Conservation (phyloP, 2,329 filamentous ascomycete genomes). For the Raffaelea arxii region DNA sequence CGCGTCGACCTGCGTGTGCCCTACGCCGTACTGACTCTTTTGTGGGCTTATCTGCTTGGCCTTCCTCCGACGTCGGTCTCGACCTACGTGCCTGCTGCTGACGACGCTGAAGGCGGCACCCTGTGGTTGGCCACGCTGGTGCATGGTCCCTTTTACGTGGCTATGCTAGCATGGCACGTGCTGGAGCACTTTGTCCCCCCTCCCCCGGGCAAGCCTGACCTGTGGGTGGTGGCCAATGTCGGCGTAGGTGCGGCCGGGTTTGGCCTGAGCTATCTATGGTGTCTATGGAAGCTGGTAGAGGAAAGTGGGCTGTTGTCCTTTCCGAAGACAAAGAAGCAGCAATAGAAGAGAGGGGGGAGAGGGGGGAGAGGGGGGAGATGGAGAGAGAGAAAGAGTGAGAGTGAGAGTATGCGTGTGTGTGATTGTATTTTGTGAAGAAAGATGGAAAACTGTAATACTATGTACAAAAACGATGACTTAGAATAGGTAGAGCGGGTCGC, state of each 20-base stretch:
- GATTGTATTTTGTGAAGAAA: too few relatives aligned
- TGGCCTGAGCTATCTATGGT: slow-evolving; percentile 84
- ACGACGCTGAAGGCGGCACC: slow-evolving; percentile 30
- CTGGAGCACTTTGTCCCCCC: slow-evolving; percentile 58
- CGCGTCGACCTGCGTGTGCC: slow-evolving; percentile 77
- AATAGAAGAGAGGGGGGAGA: background rate
- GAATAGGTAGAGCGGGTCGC: too few relatives aligned
- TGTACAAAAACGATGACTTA: too few relatives aligned
- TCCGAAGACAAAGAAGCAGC: background rate
- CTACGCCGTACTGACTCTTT: slow-evolving; percentile 71
- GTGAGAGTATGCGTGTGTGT: too few relatives aligned
- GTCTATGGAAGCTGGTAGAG: slow-evolving; percentile 56
- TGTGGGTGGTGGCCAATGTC: slow-evolving; percentile 91
- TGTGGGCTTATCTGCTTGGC: slow-evolving; percentile 89
- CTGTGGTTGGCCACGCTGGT: slow-evolving; percentile 55
- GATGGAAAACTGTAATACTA: too few relatives aligned
- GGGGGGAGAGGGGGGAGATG: too few relatives aligned
- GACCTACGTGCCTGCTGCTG: slow-evolving; percentile 46
- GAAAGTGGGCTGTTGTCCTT: slow-evolving; percentile 41
- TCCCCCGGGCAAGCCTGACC: slow-evolving; percentile 71
- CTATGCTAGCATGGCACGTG: slow-evolving; percentile 75
- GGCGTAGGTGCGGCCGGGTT: slow-evolving; percentile 80
- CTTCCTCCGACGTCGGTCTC: slow-evolving; percentile 68
- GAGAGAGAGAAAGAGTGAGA: too few relatives aligned
- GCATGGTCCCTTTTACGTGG: slow-evolving; percentile 66